These are phyloP conservation scores for Penicillium herquei DNA, from an alignment of 495 filamentous ascomycete species.

Conservation along the genomic window DNA sequence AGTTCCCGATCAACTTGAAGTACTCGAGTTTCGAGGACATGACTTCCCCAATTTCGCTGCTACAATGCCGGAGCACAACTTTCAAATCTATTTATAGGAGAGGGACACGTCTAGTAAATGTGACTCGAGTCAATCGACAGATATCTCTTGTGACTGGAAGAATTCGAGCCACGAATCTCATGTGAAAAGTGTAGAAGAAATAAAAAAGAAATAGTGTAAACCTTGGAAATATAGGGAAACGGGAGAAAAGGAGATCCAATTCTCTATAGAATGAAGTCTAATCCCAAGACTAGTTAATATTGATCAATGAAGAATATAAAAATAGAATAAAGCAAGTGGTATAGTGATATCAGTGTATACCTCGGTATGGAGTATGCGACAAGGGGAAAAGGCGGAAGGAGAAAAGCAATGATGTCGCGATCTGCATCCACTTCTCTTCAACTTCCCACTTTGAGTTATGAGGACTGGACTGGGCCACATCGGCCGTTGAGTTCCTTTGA, in stretches of 20 bases:
- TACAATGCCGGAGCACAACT: too few species aligned
- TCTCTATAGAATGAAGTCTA: too few species aligned
- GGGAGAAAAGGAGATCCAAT: slow-evolving; percentile 4
- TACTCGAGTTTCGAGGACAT: too few species aligned
- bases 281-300: too few species aligned
- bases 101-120: not conserved
- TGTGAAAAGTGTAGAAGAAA: slow-evolving; percentile 8
- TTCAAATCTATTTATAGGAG: too few species aligned
- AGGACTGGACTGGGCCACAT: slow-evolving; percentile 27
- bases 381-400: slow-evolving; percentile 13
- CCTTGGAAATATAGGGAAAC: slow-evolving; percentile 5
- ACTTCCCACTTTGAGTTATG: slow-evolving; percentile 6
- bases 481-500: slow-evolving; percentile 23
- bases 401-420: slow-evolving; percentile 17
- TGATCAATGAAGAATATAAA: too few species aligned
- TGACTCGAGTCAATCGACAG: slow-evolving; percentile 4
- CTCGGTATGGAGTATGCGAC: not conserved
- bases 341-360: not conserved
- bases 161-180: slow-evolving; percentile 15
- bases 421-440: slow-evolving; percentile 14
- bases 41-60: too few species aligned
- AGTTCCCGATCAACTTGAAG: too few species aligned
- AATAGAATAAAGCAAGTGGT: not conserved
- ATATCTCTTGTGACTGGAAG: slow-evolving; percentile 9
- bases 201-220: not conserved